phyloP scores from a whole-genome alignment of 345 rosid species.

The Cardamine resedifolia region DNA sequence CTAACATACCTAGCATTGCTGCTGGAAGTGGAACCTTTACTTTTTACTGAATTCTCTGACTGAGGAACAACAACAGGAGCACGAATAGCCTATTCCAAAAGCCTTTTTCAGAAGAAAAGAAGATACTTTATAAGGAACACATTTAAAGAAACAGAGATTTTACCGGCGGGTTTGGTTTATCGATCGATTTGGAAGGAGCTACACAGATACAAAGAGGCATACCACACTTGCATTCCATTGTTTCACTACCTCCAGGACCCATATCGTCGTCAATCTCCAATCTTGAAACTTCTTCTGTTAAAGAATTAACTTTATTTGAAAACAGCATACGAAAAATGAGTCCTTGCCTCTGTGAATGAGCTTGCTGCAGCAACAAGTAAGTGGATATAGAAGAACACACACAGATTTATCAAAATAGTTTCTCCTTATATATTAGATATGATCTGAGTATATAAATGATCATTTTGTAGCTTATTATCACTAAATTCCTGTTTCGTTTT shows the following conservation, averaged over 20 bases:
- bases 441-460: background rate
- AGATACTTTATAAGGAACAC: background rate
- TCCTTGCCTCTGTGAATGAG: slow-evolving; percentile 40
- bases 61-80: slow-evolving; percentile 39
- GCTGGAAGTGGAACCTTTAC: slow-evolving; percentile 61
- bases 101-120: background rate
- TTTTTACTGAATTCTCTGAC: slow-evolving; percentile 44
- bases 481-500: background rate
- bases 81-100: slow-evolving; percentile 41
- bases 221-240: slow-evolving; percentile 78
- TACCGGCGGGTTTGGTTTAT: slow-evolving; percentile 45
- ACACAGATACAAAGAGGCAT: slow-evolving; percentile 95
- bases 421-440: background rate
- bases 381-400: background rate
- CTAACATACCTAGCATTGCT: slow-evolving; percentile 52
- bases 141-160: background rate
- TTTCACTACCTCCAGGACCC: slow-evolving; percentile 40
- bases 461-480: background rate
- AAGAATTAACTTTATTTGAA: slow-evolving; percentile 42
- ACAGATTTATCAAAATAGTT: background rate
- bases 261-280: slow-evolving; percentile 49
- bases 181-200: slow-evolving; percentile 50
- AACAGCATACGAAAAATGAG: slow-evolving; percentile 24
- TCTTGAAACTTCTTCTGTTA: slow-evolving; percentile 52
- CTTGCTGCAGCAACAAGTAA: slow-evolving; percentile 12